A percentile compares a stretch with the other conserved stretches of the same genome.
Conservation (phyloP, 2,329 filamentous ascomycete genomes). For the Colletotrichum siamense region DNA sequence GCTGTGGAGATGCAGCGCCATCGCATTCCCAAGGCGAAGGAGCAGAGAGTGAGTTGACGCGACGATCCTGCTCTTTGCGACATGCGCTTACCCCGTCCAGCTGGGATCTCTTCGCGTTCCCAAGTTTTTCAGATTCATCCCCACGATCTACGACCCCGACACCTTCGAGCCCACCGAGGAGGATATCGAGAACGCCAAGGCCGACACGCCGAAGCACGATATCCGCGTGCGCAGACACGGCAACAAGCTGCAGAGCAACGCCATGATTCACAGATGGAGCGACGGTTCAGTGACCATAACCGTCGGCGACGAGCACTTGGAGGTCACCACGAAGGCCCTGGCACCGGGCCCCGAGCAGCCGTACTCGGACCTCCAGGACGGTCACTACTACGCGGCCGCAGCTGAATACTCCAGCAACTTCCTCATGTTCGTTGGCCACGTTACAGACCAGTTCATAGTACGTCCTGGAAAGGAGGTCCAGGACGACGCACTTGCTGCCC, state of each 20-base stretch:
- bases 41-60: slow-evolving; percentile 65
- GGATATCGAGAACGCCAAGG: slow-evolving; percentile 57
- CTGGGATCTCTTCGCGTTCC: slow-evolving; percentile 75
- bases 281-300: slow-evolving; percentile 79
- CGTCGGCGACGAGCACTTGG: slow-evolving; percentile 78
- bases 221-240: slow-evolving; percentile 74
- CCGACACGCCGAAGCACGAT: slow-evolving; percentile 66
- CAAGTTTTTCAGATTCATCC: slow-evolving; percentile 73
- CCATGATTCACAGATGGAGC: slow-evolving; percentile 77
- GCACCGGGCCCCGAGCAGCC: slow-evolving; percentile 65
- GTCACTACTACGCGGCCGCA: slow-evolving; percentile 77
- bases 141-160: slow-evolving; percentile 69
- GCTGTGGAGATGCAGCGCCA: slow-evolving; percentile 73
- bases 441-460: slow-evolving; percentile 75
- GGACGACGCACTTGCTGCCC: slow-evolving; percentile 73
- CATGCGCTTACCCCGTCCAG: slow-evolving; percentile 41
- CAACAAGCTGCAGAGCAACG: slow-evolving; percentile 75
- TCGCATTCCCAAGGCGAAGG: slow-evolving; percentile 71
- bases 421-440: slow-evolving; percentile 76
- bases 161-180: slow-evolving; percentile 67
- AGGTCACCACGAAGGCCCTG: slow-evolving; percentile 73
- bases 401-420: slow-evolving; percentile 72
- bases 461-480: slow-evolving; percentile 70
- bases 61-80: not conserved
- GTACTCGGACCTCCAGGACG: slow-evolving; percentile 72